Percentiles rank a stretch among this genome's conserved stretches.
Evolutionary conservation across 164 flowering plant genomes (phyloP).

Genomic region (Tinospora cordifolia): DNA sequence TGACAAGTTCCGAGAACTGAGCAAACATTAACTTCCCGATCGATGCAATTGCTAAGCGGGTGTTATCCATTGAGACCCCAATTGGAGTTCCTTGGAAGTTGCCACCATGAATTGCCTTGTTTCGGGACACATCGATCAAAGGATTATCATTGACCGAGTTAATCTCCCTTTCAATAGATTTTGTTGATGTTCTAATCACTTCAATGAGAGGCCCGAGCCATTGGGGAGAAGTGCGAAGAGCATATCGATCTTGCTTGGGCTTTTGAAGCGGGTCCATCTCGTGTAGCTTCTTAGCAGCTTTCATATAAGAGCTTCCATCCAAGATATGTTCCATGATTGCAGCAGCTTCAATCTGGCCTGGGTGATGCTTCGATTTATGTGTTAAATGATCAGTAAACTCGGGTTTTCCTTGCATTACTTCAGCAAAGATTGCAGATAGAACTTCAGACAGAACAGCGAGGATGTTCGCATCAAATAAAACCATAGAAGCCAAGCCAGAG

Average conservation of each 20-base stretch:
- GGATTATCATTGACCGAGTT: conserved; percentile 66
- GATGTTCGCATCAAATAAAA: conserved; percentile 46
- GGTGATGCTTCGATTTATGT: conserved; percentile 58
- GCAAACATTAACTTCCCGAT: conserved; percentile 66
- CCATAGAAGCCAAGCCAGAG: conserved; percentile 48
- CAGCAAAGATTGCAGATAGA: conserved; percentile 51
- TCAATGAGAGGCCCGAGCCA: conserved; percentile 58
- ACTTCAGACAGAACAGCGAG: conserved; percentile 41
- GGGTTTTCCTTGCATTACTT: conserved; percentile 62
- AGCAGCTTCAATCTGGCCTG: conserved; percentile 63
- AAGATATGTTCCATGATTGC: conserved; percentile 62
- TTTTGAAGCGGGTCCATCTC: conserved; percentile 50
- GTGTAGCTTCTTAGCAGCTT: conserved; percentile 35
- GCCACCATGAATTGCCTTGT: conserved; percentile 60
- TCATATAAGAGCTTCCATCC: conserved; percentile 43
- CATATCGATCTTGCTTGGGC: conserved; percentile 63
- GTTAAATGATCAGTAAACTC: conserved; percentile 58
- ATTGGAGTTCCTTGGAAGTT: conserved; percentile 67
- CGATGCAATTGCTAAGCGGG: conserved; percentile 47
- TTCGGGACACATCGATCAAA: conserved; percentile 50
- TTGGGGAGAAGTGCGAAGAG: conserved; percentile 59
- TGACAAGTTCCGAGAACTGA: conserved; percentile 58
- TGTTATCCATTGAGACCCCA: conserved; percentile 70
- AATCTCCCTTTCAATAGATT: conserved; percentile 52
- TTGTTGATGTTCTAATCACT: conserved; percentile 47